These are phyloP conservation scores for Exophiala spinifera DNA, from an alignment of 2,329 filamentous ascomycete genomes.

Conservation along the genomic window DNA sequence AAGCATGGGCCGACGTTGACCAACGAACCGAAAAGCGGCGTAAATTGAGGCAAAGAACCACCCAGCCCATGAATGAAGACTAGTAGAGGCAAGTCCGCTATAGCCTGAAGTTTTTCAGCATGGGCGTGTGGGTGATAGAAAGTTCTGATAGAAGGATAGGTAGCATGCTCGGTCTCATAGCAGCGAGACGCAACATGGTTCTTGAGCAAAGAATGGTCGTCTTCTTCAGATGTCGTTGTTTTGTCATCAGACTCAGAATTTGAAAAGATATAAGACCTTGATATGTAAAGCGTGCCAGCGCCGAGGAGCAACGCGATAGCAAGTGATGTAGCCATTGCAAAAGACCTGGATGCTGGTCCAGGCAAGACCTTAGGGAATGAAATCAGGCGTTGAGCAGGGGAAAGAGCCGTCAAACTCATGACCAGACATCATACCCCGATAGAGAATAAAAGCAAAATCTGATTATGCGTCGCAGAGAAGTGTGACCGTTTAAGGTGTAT, in stretches of 20 bases:
- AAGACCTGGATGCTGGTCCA: not conserved
- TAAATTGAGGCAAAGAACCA: constrained; percentile 87
- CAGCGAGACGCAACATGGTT: constrained; percentile 69
- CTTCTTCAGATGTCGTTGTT: constrained; percentile 32
- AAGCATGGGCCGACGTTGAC: constrained; percentile 80
- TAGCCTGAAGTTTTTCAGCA: constrained; percentile 69
- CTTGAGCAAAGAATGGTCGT: constrained; percentile 75
- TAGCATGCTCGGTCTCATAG: constrained; percentile 67
- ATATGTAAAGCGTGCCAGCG: constrained; percentile 7
- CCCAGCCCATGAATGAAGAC: constrained; percentile 92
- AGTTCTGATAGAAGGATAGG: constrained; percentile 73
- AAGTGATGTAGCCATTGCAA: constrained; percentile 8
- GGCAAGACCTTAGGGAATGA: not conserved
- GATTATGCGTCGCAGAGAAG: no score
- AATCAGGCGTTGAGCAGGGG: not conserved
- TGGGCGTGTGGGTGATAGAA: constrained; percentile 83
- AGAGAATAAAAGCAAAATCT: no score
- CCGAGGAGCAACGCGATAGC: constrained; percentile 13
- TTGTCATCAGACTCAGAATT: not conserved
- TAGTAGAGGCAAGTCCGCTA: constrained; percentile 73
- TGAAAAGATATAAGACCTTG: constrained; percentile 8
- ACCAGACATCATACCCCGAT: not conserved
- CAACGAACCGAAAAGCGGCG: constrained; percentile 74
- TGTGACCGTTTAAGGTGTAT: no score
- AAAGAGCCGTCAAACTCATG: not conserved